phyloP scores from a whole-genome alignment of 352 stramenopile genomes.

The Blastocystis sp. region DNA sequence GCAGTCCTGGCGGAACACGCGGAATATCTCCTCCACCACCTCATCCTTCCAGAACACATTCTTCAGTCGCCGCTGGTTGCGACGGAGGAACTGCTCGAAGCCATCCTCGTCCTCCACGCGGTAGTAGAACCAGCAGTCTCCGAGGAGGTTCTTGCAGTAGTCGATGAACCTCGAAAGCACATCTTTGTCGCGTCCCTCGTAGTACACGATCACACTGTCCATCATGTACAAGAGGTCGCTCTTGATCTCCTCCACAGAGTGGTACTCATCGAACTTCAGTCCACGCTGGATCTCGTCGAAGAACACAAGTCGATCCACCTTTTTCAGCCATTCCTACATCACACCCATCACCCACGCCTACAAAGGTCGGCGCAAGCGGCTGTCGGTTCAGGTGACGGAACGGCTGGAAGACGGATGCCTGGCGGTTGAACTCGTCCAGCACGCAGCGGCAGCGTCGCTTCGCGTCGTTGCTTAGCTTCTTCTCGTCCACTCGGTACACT shows the following conservation, averaged over 20 bases:
- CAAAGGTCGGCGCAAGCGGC: neutral
- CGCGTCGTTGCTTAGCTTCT: neutral
- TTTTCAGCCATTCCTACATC: conserved; percentile 48
- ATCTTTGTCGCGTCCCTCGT: neutral
- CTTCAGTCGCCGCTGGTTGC: neutral
- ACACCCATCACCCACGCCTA: neutral
- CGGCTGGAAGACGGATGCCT: neutral
- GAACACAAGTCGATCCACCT: conserved; percentile 39
- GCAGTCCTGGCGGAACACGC: neutral
- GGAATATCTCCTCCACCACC: conserved; percentile 34
- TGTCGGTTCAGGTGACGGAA: neutral
- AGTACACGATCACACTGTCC: neutral
- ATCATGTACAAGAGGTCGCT: conserved; percentile 10
- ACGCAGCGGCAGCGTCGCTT: neutral
- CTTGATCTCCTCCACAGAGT: neutral
- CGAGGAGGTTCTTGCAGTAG: neutral
- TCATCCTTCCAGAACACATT: conserved; percentile 14
- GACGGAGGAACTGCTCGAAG: neutral
- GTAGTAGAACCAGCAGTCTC: neutral
- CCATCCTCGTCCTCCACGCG: neutral
- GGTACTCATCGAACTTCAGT: neutral
- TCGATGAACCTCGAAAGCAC: neutral
- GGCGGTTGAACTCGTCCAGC: neutral
- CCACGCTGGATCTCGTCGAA: neutral
- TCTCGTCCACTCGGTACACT: neutral